phyloP scores from a whole-genome alignment of 2,329 filamentous ascomycete genomes.

The Scortechinia acanthostroma region DNA sequence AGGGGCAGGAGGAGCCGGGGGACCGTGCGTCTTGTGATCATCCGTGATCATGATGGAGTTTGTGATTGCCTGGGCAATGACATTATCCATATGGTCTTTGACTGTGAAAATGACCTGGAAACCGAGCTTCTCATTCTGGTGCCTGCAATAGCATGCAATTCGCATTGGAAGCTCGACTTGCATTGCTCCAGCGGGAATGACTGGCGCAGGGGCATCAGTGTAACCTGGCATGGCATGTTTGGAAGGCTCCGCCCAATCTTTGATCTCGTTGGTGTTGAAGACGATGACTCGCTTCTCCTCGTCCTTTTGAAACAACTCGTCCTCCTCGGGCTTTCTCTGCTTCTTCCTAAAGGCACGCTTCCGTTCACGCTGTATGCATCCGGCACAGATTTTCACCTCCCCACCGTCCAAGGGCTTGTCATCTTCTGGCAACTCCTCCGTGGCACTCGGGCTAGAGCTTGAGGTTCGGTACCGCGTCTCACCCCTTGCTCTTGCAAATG shows the following conservation, averaged over 20 bases:
- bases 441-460: slow-evolving; percentile 11
- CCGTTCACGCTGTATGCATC: slow-evolving; percentile 85
- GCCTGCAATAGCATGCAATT: slow-evolving; percentile 92
- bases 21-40: slow-evolving; percentile 80
- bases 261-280: slow-evolving; percentile 82
- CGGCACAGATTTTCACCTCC: slow-evolving; percentile 84
- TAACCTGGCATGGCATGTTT: slow-evolving; percentile 40
- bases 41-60: slow-evolving; percentile 94
- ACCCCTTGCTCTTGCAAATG: slow-evolving; percentile 50
- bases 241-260: slow-evolving; percentile 63
- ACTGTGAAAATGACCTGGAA: slow-evolving; percentile 93
- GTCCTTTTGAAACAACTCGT: slow-evolving; percentile 76
- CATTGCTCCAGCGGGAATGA: slow-evolving; percentile 50
- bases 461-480: slow-evolving; percentile 23
- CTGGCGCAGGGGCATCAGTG: slow-evolving; percentile 30
- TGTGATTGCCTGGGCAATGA: slow-evolving; percentile 79
- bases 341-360: slow-evolving; percentile 91
- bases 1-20: slow-evolving; percentile 20
- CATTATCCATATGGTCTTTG: slow-evolving; percentile 69
- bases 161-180: slow-evolving; percentile 85
- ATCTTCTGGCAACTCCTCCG: slow-evolving; percentile 50
- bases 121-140: slow-evolving; percentile 87
- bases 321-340: slow-evolving; percentile 85
- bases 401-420: slow-evolving; percentile 78
- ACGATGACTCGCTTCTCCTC: slow-evolving; percentile 78